Evolutionary conservation across 495 filamentous ascomycete species (phyloP).

Genomic region (Penicillium chermesinum): DNA sequence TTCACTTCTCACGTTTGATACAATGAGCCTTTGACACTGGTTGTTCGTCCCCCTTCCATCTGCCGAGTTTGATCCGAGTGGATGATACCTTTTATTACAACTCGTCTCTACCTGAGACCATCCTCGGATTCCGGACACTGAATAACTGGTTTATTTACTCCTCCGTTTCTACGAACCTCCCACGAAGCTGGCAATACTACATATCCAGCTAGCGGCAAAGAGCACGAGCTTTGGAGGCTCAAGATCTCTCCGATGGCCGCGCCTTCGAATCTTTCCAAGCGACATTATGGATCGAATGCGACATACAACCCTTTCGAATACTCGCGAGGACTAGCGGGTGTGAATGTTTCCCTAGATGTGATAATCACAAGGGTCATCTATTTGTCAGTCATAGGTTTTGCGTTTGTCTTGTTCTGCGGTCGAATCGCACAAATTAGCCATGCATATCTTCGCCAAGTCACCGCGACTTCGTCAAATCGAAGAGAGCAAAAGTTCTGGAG

Average conservation of each 20-base stretch:
- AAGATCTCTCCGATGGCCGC: slow-evolving; percentile 34
- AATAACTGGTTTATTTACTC: too few species aligned
- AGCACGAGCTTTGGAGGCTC: slow-evolving; percentile 4
- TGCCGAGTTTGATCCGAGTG: not conserved
- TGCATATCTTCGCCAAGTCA: slow-evolving; percentile 64
- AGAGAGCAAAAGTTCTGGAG: slow-evolving; percentile 55
- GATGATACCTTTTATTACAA: not conserved
- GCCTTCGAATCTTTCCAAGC: slow-evolving; percentile 25
- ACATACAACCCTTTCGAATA: slow-evolving; percentile 41
- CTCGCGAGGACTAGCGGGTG: slow-evolving; percentile 38
- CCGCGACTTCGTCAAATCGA: slow-evolving; percentile 50
- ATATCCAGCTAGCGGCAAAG: too few species aligned
- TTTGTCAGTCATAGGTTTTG: slow-evolving; percentile 43
- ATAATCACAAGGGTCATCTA: slow-evolving; percentile 41
- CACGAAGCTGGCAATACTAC: too few species aligned
- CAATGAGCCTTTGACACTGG: not conserved
- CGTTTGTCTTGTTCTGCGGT: slow-evolving; percentile 49
- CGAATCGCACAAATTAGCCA: slow-evolving; percentile 59
- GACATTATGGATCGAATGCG: slow-evolving; percentile 31
- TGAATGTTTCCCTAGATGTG: slow-evolving; percentile 41
- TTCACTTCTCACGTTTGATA: not conserved
- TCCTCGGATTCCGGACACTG: too few species aligned
- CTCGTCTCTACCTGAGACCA: too few species aligned
- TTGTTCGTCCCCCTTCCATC: not conserved
- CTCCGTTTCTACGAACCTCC: too few species aligned